Conservation (phyloP, 75 land plant species). For the Larix kaempferi region DNA sequence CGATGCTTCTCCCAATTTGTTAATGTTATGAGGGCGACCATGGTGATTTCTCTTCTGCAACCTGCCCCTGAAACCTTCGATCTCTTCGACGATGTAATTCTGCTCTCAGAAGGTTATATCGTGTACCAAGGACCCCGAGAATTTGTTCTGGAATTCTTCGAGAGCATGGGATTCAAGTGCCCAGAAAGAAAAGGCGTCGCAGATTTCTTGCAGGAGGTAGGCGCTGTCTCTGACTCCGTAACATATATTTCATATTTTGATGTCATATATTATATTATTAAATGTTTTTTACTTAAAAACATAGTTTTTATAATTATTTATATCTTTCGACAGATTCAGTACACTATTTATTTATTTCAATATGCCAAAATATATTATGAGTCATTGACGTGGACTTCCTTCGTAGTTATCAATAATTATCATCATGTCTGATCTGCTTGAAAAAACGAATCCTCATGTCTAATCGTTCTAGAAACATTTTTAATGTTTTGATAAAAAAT, state of each 20-base stretch:
- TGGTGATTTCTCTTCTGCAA: constrained; percentile 66
- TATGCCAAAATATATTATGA: no score
- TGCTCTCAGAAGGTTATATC: constrained; percentile 68
- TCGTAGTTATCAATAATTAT: no score
- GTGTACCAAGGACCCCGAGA: constrained; percentile 82
- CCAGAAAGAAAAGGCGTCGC: constrained; percentile 72
- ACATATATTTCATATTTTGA: not conserved
- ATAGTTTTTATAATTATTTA: not conserved
- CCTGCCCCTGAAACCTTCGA: constrained; percentile 84
- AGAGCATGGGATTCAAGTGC: constrained; percentile 57
- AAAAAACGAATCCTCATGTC: no score
- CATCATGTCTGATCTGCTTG: no score
- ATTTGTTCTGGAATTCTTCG: constrained; percentile 63
- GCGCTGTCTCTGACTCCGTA: not conserved
- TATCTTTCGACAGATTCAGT: no score
- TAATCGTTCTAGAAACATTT: no score
- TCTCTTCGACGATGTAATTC: constrained; percentile 75
- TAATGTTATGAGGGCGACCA: constrained; percentile 48
- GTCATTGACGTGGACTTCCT: no score
- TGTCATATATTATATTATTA: not conserved
- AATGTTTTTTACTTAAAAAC: not conserved
- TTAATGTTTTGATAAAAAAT: no score
- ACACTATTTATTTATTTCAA: not conserved
- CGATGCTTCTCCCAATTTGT: constrained; percentile 42
- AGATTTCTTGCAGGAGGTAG: constrained; percentile 66